Conservation (phyloP, 768 basidiomycete species). For the Trametes sanguinea region DNA sequence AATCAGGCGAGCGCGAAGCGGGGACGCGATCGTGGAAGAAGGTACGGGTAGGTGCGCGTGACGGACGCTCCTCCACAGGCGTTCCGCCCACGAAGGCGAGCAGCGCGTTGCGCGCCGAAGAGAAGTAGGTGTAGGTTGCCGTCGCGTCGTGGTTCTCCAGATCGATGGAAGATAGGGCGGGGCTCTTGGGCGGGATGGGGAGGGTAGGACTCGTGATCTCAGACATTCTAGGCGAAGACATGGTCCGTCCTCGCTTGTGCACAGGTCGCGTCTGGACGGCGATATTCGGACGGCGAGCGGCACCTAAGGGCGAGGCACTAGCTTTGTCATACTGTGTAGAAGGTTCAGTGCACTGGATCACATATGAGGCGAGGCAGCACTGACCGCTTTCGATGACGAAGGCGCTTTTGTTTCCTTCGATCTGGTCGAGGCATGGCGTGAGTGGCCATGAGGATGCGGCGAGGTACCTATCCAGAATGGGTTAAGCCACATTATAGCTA, state of each 20-base stretch:
- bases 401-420: not conserved
- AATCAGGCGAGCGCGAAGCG: constrained; percentile 15
- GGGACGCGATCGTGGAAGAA: constrained; percentile 4
- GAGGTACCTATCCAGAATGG: not conserved
- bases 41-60: constrained; percentile 9
- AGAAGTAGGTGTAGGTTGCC: constrained; percentile 10
- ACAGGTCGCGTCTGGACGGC: not conserved
- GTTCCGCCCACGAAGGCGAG: constrained; percentile 17
- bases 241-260: constrained; percentile 5
- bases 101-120: constrained; percentile 18
- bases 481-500: not conserved
- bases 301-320: not conserved
- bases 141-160: constrained; percentile 24
- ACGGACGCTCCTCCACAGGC: constrained; percentile 13
- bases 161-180: constrained; percentile 22
- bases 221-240: constrained; percentile 3
- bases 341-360: not conserved
- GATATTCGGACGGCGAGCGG: not conserved
- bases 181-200: constrained; percentile 21
- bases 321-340: constrained; percentile 3
- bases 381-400: constrained; percentile 13
- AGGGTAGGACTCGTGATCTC: not conserved
- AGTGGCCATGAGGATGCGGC: constrained; percentile 17
- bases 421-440: constrained; percentile 6
- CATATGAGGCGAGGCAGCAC: not conserved